Evolutionary conservation across 345 rosid species (phyloP), one percentile per base, ranked within the genome.

Genomic region (Bruguiera parviflora): DNA sequence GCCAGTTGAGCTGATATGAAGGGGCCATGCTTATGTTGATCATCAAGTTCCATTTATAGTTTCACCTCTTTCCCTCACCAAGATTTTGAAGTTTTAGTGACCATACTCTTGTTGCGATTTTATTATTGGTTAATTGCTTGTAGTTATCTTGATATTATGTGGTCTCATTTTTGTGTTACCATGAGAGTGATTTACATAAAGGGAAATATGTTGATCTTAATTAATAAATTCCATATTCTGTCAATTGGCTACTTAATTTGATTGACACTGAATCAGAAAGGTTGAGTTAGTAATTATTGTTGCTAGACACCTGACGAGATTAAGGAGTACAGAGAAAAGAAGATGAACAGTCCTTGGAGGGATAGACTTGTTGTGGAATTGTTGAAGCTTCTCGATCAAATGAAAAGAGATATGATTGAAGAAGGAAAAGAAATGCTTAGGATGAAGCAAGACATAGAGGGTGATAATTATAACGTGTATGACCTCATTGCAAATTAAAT

Each of bases 391-490:
- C 90, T 92, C 83, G 94, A 92, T 66, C 97, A 96, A 72, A 92
- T 88, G 97, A 85, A 77, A 80, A 75, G 77, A 62, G 98, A 97
- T 43, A 57, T 84, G 81, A 82, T 90, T 66, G 97, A 86, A 68
- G 98, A 92, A 84, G 98, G 96, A 28, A 89, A 92, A 76, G 97
- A 96, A 33, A 90, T 98, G 43, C 83, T 92, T 31, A 83, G 95
- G 78, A 92, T 96, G 99, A 96, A 90, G 81, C 99, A 95, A 72
- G 99, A 95, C 68, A 95, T 37, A 98, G 96, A 89, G 87, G 90
- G 86, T 83, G 94, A 95, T 70, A 92, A 90, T 73, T 83, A 24
- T 64, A 92, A 95, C 78, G 90, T 92, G 99, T 90, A 86, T 77
- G 98, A 95, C 74, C 97, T 92, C 52, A 87, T 92, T 74, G 98